Evolutionary conservation across 768 basidiomycete genomes (phyloP).

Genomic region (Pleurotus pulmonarius): DNA sequence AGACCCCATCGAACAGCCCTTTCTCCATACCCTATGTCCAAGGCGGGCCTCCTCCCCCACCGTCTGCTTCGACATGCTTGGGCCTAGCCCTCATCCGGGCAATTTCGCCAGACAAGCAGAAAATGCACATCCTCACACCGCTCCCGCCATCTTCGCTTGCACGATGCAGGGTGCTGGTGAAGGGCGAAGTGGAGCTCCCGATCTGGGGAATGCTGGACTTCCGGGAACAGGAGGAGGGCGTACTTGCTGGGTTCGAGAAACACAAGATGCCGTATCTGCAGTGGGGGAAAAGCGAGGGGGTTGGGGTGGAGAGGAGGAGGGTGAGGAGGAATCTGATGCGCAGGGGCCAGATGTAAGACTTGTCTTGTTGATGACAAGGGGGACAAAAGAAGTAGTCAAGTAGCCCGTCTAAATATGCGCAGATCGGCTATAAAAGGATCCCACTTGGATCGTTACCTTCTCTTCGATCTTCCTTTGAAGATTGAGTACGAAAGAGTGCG

Average conservation of each 20-base stretch:
- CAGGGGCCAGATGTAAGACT: conserved; percentile 58
- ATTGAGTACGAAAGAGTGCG: too few species aligned
- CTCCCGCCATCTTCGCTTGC: conserved; percentile 47
- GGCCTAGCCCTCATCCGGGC: conserved; percentile 78
- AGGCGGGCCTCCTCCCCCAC: conserved; percentile 48
- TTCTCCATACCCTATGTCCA: conserved; percentile 54
- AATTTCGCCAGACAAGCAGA: conserved; percentile 31
- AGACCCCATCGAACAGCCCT: background rate
- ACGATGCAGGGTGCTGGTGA: conserved; percentile 54
- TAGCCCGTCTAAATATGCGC: too few species aligned
- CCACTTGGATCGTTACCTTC: too few species aligned
- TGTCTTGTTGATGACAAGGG: too few species aligned
- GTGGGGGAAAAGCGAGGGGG: conserved; percentile 66
- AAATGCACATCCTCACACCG: conserved; percentile 81
- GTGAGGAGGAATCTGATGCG: conserved; percentile 88
- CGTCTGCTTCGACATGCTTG: conserved; percentile 57
- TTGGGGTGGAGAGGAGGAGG: conserved; percentile 68
- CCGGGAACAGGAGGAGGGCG: conserved; percentile 28
- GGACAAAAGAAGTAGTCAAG: too few species aligned
- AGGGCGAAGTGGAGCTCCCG: conserved; percentile 87
- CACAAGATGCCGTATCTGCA: conserved; percentile 72
- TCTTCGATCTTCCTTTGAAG: too few species aligned
- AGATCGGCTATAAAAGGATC: too few species aligned
- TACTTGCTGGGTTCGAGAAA: conserved; percentile 46
- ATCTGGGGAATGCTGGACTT: conserved; percentile 87